These are phyloP conservation scores for Aspergillus sergii DNA, from an alignment of 2,329 filamentous ascomycete genomes.

Conservation along the genomic window DNA sequence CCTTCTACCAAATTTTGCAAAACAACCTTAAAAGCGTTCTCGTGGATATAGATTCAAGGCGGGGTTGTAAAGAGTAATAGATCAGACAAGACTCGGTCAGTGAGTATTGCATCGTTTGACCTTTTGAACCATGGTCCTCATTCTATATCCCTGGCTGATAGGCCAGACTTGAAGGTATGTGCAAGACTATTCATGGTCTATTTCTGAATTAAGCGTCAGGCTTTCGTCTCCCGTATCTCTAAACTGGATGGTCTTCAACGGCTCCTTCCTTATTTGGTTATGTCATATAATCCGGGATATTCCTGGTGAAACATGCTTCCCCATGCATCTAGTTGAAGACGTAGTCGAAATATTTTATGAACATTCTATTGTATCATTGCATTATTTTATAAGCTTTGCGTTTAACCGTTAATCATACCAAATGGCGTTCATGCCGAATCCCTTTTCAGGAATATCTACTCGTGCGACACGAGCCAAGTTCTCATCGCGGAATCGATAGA, in stretches of 20 bases:
- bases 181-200: not conserved
- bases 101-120: not conserved
- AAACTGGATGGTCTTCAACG: not conserved
- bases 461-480: constrained; percentile 76
- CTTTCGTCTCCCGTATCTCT: no score
- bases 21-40: not conserved
- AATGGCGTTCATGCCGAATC: constrained; percentile 95
- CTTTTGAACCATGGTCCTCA: not conserved
- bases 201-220: not conserved
- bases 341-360: not conserved
- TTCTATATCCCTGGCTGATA: not conserved
- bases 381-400: not conserved
- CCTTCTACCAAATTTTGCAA: not conserved
- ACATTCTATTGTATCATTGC: not conserved
- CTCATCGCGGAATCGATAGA: constrained; percentile 85
- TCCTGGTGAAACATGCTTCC: not conserved
- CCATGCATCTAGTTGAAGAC: not conserved
- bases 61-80: not conserved
- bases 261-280: not conserved
- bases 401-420: constrained; percentile 71
- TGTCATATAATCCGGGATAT: not conserved
- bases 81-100: no score
- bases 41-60: not conserved
- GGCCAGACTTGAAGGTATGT: not conserved
- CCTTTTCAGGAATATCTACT: constrained; percentile 78